Conservation (phyloP, 1,139 yeast species). For the Yamadazyma triangularis region DNA sequence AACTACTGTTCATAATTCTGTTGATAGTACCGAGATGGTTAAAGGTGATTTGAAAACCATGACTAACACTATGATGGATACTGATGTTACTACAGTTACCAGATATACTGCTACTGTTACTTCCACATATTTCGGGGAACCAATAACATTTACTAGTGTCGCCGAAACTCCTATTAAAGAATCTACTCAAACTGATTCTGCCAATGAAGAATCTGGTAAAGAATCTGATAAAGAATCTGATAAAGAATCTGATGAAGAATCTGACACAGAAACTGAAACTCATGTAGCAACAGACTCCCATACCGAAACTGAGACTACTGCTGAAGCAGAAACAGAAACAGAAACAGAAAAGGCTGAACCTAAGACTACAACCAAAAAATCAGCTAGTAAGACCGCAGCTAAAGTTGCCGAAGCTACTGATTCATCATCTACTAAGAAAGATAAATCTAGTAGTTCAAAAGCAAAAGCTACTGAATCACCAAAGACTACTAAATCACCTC, state of each 20-base stretch:
- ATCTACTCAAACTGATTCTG: no score
- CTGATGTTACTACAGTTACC: slow-evolving; percentile 37
- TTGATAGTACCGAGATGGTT: slow-evolving; percentile 32
- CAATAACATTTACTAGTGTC: slow-evolving; percentile 36
- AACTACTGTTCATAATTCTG: slow-evolving; percentile 31
- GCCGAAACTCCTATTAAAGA: slow-evolving; percentile 35
- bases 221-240: no score
- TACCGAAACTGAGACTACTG: slow-evolving; percentile 4
- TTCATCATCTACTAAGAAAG: not conserved
- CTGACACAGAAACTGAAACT: slow-evolving; percentile 10
- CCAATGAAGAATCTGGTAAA: slow-evolving; percentile 7
- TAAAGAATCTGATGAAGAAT: no score
- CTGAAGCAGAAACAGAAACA: slow-evolving; percentile 1
- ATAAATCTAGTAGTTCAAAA: no score
- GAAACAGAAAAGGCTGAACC: slow-evolving; percentile 2
- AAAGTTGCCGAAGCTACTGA: slow-evolving; percentile 4
- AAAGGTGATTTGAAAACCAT: slow-evolving; percentile 26
- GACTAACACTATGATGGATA: slow-evolving; percentile 26
- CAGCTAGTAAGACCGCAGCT: slow-evolving; percentile 1
- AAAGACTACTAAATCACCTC: slow-evolving; percentile 6
- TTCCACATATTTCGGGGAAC: slow-evolving; percentile 37
- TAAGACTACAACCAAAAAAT: slow-evolving; percentile 4
- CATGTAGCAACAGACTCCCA: slow-evolving; percentile 2
- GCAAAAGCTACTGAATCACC: slow-evolving; percentile 4
- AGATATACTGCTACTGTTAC: slow-evolving; percentile 45